Conservation (phyloP, 352 stramenopile species). For the Phytophthora gonapodyides region DNA sequence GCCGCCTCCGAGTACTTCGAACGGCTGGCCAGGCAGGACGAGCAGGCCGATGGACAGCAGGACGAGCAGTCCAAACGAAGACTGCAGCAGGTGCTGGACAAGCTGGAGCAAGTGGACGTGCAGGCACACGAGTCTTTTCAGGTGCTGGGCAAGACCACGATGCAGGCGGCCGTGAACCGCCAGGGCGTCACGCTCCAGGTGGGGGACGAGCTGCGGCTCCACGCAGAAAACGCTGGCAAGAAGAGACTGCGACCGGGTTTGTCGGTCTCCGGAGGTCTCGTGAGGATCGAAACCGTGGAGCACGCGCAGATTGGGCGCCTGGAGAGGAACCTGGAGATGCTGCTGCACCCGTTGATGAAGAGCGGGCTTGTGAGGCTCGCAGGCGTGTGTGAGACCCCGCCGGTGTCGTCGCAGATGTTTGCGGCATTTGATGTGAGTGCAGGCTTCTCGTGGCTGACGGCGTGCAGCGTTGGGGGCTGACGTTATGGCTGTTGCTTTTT, state of each 20-base stretch:
- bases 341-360: constrained; percentile 71
- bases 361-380: constrained; percentile 51
- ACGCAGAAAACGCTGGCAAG: constrained; percentile 73
- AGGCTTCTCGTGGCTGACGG: background rate
- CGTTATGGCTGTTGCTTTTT: constrained; percentile 2
- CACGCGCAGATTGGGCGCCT: constrained; percentile 61
- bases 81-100: constrained; percentile 43
- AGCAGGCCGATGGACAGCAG: background rate
- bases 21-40: constrained; percentile 28
- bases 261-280: constrained; percentile 42
- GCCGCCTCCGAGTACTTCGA: constrained; percentile 83
- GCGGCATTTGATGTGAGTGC: constrained; percentile 60
- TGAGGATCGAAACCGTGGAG: constrained; percentile 57
- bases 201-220: constrained; percentile 58
- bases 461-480: background rate
- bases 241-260: constrained; percentile 54
- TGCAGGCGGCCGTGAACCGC: constrained; percentile 57
- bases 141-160: constrained; percentile 49
- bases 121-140: constrained; percentile 25
- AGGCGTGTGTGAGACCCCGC: constrained; percentile 52
- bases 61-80: constrained; percentile 31
- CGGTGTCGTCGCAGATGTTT: constrained; percentile 61
- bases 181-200: constrained; percentile 40
- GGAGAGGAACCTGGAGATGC: constrained; percentile 60
- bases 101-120: constrained; percentile 18